Percentiles rank a stretch among this genome's conserved stretches.
Evolutionary conservation across 1,284 basidiomycete species (phyloP).

Genomic region (Fomitopsis pinicola): DNA sequence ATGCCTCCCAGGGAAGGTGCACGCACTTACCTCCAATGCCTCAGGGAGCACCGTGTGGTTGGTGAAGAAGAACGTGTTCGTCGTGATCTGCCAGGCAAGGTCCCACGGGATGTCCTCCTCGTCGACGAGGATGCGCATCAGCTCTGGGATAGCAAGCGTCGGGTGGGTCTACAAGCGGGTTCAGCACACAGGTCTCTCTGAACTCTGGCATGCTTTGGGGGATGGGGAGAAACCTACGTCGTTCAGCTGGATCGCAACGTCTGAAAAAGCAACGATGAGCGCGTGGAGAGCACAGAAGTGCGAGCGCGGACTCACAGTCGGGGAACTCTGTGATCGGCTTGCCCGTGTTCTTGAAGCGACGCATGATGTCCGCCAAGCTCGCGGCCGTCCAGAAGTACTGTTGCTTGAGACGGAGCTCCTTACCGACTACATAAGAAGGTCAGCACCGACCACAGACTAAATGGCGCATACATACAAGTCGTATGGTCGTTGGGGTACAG

Average conservation of each 20-base stretch:
- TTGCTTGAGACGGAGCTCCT: slow-evolving; percentile 89
- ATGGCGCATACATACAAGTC: slow-evolving; percentile 39
- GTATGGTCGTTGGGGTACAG: slow-evolving; percentile 86
- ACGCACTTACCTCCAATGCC: slow-evolving; percentile 31
- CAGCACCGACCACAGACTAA: background rate
- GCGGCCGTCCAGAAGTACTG: slow-evolving; percentile 93
- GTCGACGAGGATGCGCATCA: slow-evolving; percentile 86
- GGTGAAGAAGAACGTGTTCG: slow-evolving; percentile 89
- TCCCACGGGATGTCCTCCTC: slow-evolving; percentile 88
- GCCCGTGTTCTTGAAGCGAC: slow-evolving; percentile 76
- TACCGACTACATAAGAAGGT: slow-evolving; percentile 57
- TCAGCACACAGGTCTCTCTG: background rate
- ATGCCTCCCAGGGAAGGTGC: background rate
- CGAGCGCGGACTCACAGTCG: slow-evolving; percentile 51
- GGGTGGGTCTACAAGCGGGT: slow-evolving; percentile 76
- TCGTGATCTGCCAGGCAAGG: slow-evolving; percentile 82
- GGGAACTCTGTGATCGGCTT: slow-evolving; percentile 75
- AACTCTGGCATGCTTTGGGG: background rate
- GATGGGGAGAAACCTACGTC: slow-evolving; percentile 45
- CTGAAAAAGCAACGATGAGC: slow-evolving; percentile 29
- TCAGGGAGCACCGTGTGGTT: slow-evolving; percentile 85
- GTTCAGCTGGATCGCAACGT: slow-evolving; percentile 87
- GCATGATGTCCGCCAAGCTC: slow-evolving; percentile 81
- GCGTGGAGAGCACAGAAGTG: background rate
- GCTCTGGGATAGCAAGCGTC: slow-evolving; percentile 88